Base-by-base conservation (phyloP, 2,329 filamentous ascomycete genomes). In the Colletotrichum sp. region DNA sequence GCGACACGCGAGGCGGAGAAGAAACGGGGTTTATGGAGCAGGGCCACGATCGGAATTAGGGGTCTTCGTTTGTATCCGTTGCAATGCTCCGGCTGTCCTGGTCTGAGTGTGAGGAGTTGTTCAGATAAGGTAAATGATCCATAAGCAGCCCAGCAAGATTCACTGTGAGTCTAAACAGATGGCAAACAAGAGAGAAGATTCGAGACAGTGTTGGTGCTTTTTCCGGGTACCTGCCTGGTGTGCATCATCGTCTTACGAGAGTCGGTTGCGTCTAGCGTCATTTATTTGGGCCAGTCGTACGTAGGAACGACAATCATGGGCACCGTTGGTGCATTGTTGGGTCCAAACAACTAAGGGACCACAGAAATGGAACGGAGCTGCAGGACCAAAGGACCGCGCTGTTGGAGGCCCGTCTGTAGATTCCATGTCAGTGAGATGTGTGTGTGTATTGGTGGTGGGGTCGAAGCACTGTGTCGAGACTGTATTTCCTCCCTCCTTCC, bases 211-310 rank as follows among this genome's bases (percentile, higher is more conserved):
- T 59, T 59, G 65, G 36, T 62, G 56, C 56, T 52, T 61, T 62
- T 69, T 52, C 36, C 14, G 32, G 38, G 34, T 52, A 65, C 67
- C 63, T 58, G 73, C 73, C 56, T 62, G 69, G 18, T 68, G 30
- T 48, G 69, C 73, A 68, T 48, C 73, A 72, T 63, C n/a, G 32
- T 68, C 69, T 75, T 75, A 74, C 69, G 73, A 74, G 73, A 67
- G 61, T 74, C 18, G 36, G 28, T 56, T 34, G 58, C 38, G 52
- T 55, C 62, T 63, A 72, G 69, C 69, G 38, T 74, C 72, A 62
- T 74, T 52, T 36, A 26, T 56, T 62, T 62, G 73, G 69, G 21
- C 24, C 32, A 56, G 69, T 62, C 69, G 62, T 58, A 63, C 69
- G 61, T 32, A 71, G 62, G 32, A 71, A 38, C 34, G 52, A 36